Base-by-base conservation (phyloP, 139 green algal genomes). In the Asterochloris erici region DNA sequence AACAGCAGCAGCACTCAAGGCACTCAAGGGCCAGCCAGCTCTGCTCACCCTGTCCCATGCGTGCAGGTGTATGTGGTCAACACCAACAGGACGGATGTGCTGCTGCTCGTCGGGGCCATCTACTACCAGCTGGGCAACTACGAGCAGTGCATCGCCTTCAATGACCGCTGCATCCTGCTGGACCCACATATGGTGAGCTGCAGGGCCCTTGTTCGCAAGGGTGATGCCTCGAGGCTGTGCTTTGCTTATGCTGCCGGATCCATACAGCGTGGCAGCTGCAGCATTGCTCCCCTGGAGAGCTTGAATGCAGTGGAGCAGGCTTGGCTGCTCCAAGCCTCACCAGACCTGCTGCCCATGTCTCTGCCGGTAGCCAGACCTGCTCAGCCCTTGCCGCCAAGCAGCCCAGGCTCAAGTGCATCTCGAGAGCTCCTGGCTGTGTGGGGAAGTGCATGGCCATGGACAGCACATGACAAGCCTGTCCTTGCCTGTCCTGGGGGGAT, bases 71-170 rank as follows among this genome's bases (percentile, higher is more conserved):
- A 90, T 61, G 24, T 75, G 9, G 62, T 77, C 12, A 83, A 90
- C 61, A 64, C 86, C 10, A 83, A 88, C 28, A 86, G 84, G 15
- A 89, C 91, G 19, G 92, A 97, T 28, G 87, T 92, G 68, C 87
- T 97, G 79, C 88, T 98, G 68, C 89, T 98, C n/a, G 86, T 95
- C 70, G 94, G 93, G 9, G 94, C 94, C 0, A 88, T 91, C 27
- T 87, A 94, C 81, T 98, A 96, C 83, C 94, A 97, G 87, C 86
- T 96, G 69, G 85, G 88, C 17, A 86, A 92, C 73, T 94, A 91
- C 73, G 79, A 92, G 71, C 83, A 92, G 83, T 91, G 86, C 77
- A 88, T 94, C n/a, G 82, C 84, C 11, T 90, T 86, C 88, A 95
- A 95, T 70, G 88, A 94, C 84, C 77, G 88, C n/a, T 90, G 84